Base-by-base conservation (phyloP, 495 filamentous ascomycete species). In the Xylaria longipes region DNA sequence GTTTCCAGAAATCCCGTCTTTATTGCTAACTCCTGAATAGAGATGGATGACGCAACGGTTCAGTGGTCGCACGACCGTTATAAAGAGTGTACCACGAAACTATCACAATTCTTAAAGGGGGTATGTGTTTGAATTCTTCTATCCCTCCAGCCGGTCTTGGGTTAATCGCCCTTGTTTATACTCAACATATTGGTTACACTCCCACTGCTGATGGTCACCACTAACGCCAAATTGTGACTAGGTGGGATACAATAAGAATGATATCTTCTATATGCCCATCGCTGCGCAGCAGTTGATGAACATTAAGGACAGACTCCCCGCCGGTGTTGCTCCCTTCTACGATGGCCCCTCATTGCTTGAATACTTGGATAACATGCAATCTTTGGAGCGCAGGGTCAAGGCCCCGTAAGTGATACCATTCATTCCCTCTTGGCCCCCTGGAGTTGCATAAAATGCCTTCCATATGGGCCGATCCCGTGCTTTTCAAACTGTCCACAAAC, bases 11-110 rank as follows among this genome's bases (percentile, higher is more conserved):
- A 58, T 6, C 8, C 8, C 29, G 2, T 57, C 3, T n/a, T 14
- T 35, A 22, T 37, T 14, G 46, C 60, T 71, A 60, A 71, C 60
- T 60, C 20, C 20, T 62, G 5, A 35, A 71, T 43, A 73, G 72
- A 84, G 83, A 98, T 98, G 97, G 96, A 99, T 76, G 96, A 99
- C 78, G 85, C 90, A 1, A 99, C 95, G 5, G 96, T 99, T 65
- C 89, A 97, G 75, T 99, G 96, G 96, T 94, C 90, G 74, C 89
- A 97, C 75, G 93, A 91, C 22, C 91, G 96, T 57, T 99, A 93
- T 84, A 88, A 91, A 63, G 96, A 98, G 78, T 98, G 96, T 82
- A 95, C 90, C 0, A 89, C 91, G 70, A 99, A 98, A 84, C 89
- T 99, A 31, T 81, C 88, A 12, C 88, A 89, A 73, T 99, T 97